Evolutionary conservation across 192 early-diverging fungal genomes (phyloP).

Genomic region (Gigaspora rosea): DNA sequence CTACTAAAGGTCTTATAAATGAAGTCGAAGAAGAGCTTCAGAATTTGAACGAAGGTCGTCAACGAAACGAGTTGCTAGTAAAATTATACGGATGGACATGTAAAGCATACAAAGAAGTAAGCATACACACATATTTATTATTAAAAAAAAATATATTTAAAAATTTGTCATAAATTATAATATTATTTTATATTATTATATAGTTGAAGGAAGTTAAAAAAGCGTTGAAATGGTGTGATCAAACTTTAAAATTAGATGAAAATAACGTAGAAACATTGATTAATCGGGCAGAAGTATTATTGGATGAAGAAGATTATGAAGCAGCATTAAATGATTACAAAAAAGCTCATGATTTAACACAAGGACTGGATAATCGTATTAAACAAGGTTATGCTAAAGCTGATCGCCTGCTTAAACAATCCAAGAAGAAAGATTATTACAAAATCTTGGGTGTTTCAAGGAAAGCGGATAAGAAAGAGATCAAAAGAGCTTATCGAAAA

Average conservation of each 20-base stretch:
- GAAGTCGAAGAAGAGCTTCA: slow-evolving; percentile 41
- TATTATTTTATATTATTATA: not conserved
- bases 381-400: slow-evolving; percentile 62
- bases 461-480: slow-evolving; percentile 72
- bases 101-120: slow-evolving; percentile 59
- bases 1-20: slow-evolving; percentile 37
- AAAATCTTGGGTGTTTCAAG: slow-evolving; percentile 86
- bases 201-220: slow-evolving; percentile 56
- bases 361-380: slow-evolving; percentile 57
- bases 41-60: slow-evolving; percentile 40
- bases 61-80: slow-evolving; percentile 40
- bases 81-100: slow-evolving; percentile 63
- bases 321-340: slow-evolving; percentile 73
- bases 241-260: slow-evolving; percentile 68
- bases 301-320: slow-evolving; percentile 75
- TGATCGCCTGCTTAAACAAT: slow-evolving; percentile 56
- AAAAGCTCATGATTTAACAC: slow-evolving; percentile 64
- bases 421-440: slow-evolving; percentile 87
- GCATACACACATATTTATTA: not conserved
- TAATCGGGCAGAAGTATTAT: slow-evolving; percentile 66
- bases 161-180: not conserved
- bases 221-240: slow-evolving; percentile 67
- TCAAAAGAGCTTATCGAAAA: slow-evolving; percentile 92
- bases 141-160: not conserved
- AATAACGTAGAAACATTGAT: slow-evolving; percentile 74